Evolutionary conservation across 345 rosid species (phyloP).

Genomic region (Luvunga scandens): DNA sequence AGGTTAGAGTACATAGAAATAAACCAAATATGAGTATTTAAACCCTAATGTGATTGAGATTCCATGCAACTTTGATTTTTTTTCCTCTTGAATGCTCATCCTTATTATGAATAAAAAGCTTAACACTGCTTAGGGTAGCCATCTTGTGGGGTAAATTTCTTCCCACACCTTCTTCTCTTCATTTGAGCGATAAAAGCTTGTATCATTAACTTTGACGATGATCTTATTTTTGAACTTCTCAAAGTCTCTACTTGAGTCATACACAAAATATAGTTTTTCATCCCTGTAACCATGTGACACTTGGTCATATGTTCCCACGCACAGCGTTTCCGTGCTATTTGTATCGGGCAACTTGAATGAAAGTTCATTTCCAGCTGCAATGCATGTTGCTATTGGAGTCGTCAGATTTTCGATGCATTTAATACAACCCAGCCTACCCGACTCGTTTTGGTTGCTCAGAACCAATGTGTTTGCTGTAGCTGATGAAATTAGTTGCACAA

Average conservation of each 20-base stretch:
- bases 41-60: neutral
- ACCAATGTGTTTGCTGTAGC: neutral
- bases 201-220: neutral
- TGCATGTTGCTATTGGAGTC: neutral
- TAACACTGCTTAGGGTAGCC: neutral
- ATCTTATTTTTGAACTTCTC: constrained; percentile 9
- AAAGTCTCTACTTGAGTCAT: constrained; percentile 10
- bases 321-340: neutral
- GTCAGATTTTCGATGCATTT: neutral
- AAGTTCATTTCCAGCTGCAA: neutral
- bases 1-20: neutral
- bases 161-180: constrained; percentile 1
- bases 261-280: constrained; percentile 2
- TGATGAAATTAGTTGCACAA: neutral
- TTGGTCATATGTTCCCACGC: constrained; percentile 7
- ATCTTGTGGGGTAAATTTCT: neutral
- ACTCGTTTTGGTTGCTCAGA: neutral
- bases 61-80: neutral
- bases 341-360: neutral
- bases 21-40: neutral
- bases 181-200: constrained; percentile 1
- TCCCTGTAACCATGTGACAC: neutral
- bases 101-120: too few species aligned
- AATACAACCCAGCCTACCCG: neutral
- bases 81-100: too few species aligned